Base-by-base conservation (phyloP, 2,329 filamentous ascomycete species). In the Alternaria triticina region DNA sequence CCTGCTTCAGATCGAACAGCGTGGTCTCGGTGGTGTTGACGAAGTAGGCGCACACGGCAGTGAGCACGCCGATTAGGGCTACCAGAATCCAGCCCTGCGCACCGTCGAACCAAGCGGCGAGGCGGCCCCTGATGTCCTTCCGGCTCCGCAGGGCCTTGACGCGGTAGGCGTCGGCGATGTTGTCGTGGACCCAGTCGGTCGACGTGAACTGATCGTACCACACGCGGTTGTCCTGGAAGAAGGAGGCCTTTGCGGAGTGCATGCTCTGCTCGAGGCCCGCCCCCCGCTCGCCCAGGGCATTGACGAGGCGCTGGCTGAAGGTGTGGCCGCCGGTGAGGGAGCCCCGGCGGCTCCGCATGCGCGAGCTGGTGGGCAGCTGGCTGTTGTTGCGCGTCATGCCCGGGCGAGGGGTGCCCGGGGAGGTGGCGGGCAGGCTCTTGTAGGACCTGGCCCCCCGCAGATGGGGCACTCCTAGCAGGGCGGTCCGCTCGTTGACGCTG, bases 151-250 rank as follows among this genome's bases (percentile, higher is more conserved):
- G 85, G 57, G 90, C 90, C 78, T 96, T 96, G 54, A 96, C 89
- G 25, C 96, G 91, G 73, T 94, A 93, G 10, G 94, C 93, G 81
- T 98, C 96, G 74, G 94, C 93, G 70, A 99, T 97, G 78, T 91
- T 94, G 80, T 99, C 96, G 77, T 97, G 95, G 1, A 99, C 94
- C 96, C 96, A 99, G 79, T 99, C 95, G 59, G 93, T 97, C 7
- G 93, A 97, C 6, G 94, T 97, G 75, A 97, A 97, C 81, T 99
- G 96, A 83, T 99, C 96, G 81, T 98, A 98, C 96, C 96, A 98
- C 10, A 96, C 91, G 64, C 96, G 90, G 70, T 98, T 94, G 75
- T 97, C 92, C 54, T 90, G 84, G 71, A 89, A 90, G 10, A 91
- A 81, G 5, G 88, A 90, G 33, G 85, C 82, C 73, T 90, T 91